These are phyloP conservation scores for Cyclotella choctawhatcheeana DNA, from an alignment of 108 stramenopile genomes.

Conservation along the genomic window DNA sequence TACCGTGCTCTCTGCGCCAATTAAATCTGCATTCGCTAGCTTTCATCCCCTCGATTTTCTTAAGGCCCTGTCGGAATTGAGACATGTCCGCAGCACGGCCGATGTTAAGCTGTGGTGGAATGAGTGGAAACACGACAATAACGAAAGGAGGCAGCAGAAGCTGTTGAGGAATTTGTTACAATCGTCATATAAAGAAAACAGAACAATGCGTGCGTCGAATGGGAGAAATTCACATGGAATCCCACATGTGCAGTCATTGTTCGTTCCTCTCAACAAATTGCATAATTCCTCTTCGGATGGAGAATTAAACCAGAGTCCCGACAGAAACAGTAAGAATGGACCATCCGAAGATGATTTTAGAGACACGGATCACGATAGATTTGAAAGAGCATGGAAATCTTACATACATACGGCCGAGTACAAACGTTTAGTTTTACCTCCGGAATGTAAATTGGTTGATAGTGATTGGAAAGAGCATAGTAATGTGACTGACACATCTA, in stretches of 20 bases:
- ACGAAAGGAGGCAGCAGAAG: neutral
- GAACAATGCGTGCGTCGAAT: neutral
- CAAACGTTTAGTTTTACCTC: conserved; percentile 65
- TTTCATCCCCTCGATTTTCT: conserved; percentile 2
- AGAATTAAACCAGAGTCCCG: neutral
- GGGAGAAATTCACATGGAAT: neutral
- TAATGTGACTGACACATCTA: conserved; percentile 9
- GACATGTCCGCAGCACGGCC: conserved; percentile 10
- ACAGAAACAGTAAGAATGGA: neutral
- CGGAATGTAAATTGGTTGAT: conserved; percentile 73
- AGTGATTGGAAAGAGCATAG: conserved; percentile 21
- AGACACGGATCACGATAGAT: conserved; percentile 72
- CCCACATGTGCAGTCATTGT: conserved; percentile 1
- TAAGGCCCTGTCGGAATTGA: neutral
- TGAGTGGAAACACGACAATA: neutral
- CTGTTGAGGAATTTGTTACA: conserved; percentile 9
- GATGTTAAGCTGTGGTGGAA: conserved; percentile 16
- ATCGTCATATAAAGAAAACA: neutral
- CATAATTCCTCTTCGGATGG: conserved; percentile 19
- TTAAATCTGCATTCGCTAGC: neutral
- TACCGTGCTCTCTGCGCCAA: conserved; percentile 29
- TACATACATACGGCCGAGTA: conserved; percentile 59
- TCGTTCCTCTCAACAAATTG: conserved; percentile 1
- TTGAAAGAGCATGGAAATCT: conserved; percentile 64
- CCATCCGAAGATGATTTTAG: conserved; percentile 10